Conservation (phyloP, 129 eudicot species). For the Centaurea solstitialis region DNA sequence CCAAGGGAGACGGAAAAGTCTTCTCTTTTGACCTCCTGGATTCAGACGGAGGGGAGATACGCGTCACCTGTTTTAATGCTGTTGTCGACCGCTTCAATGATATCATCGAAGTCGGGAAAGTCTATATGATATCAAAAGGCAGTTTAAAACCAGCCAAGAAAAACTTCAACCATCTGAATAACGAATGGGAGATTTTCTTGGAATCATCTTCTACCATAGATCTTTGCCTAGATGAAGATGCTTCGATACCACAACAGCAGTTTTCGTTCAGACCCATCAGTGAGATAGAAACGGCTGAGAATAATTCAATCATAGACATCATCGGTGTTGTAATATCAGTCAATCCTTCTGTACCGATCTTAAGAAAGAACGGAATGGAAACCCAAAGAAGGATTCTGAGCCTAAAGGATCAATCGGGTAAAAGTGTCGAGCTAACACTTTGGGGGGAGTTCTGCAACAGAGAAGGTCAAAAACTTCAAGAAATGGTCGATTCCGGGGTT, state of each 20-base stretch:
- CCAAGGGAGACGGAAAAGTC: conserved; percentile 93
- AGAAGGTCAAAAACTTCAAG: conserved; percentile 89
- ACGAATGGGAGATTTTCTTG: conserved; percentile 90
- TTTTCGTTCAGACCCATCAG: conserved; percentile 76
- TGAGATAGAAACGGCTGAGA: conserved; percentile 80
- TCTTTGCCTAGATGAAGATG: conserved; percentile 89
- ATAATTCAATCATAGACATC: conserved; percentile 74
- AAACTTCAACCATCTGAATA: conserved; percentile 85
- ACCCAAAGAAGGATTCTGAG: conserved; percentile 82
- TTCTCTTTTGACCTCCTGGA: conserved; percentile 97
- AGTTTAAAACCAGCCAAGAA: conserved; percentile 91
- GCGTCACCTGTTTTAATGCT: conserved; percentile 92
- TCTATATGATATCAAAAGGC: conserved; percentile 90
- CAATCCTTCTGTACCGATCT: conserved; percentile 79
- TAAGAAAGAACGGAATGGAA: conserved; percentile 96
- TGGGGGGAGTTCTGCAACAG: conserved; percentile 97
- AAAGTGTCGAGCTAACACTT: conserved; percentile 79
- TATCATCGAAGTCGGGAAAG: conserved; percentile 73
- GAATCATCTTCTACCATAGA: conserved; percentile 81
- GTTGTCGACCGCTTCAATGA: conserved; percentile 89
- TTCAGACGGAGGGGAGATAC: conserved; percentile 93
- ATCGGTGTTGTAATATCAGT: conserved; percentile 75
- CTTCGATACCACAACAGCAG: conserved; percentile 86
- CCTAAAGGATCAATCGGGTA: conserved; percentile 80
- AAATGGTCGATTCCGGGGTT: conserved; percentile 56